Evolutionary conservation across 2,329 filamentous ascomycete genomes (phyloP), one percentile per base, ranked within the genome.

Genomic region (Blastomyces silverae): DNA sequence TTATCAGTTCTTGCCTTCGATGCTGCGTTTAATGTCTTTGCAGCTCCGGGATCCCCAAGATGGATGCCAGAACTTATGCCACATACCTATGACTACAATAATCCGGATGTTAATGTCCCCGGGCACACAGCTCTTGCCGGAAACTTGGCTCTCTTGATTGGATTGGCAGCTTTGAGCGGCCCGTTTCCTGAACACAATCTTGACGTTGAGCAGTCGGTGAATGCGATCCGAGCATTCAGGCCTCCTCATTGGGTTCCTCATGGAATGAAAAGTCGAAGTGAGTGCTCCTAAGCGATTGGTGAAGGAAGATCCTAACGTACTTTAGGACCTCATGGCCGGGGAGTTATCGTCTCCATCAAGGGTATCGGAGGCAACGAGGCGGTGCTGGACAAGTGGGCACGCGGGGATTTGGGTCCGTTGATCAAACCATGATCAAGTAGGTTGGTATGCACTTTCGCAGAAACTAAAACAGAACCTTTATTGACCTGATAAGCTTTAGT

Each of bases 11-110:
- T 68, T 58, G 53, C 34, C 4, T 69, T 69, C 52, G 59, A 63
- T 31, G 39, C 25, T 6, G 39, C 53, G 17, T 39, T 64, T 17
- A 42, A 67, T 48, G 64, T 67, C 20, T 64, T 72, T 25, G 70
- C 70, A 11, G 66, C 69, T 15, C 65, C 58, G 34, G 66, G 65
- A 13, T 67, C 67, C 5, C 6, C 1, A 22, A 46, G 37, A 31
- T 72, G 68, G 70, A 68, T 70, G 48, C 64, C 66, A 31, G 55
- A 71, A 46, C 67, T 73, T n/a, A 52, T 73, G 3, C 71, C 70
- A 42, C 4, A 28, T 4, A 46, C 63, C 13, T 71, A 70, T 31
- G 53, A 69, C 11, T 59, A 59, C 39, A 59, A 59, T 58, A 17
- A 22, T 28, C n/a, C 20, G 22, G 20, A 46, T 10, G 20, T 13